These are phyloP conservation scores for Pelargonium australe DNA, from an alignment of 441 rosid species.

Conservation along the genomic window DNA sequence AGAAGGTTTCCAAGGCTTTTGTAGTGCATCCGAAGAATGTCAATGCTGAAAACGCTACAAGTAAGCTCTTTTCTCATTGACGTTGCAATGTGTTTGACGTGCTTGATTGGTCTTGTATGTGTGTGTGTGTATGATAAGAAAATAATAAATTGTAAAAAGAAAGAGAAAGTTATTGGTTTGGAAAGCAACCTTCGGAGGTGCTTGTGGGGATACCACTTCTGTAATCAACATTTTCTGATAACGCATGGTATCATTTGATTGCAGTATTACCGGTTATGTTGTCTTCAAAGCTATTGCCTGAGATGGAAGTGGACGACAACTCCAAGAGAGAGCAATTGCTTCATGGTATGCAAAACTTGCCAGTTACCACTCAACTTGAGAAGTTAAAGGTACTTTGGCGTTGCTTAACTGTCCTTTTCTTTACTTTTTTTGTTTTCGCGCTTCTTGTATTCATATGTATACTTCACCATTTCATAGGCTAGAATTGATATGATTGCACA, in stretches of 20 bases:
- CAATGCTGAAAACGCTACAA: slow-evolving; percentile 71
- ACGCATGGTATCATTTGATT: slow-evolving; percentile 13
- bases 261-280: slow-evolving; percentile 96
- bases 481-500: slow-evolving; percentile 81
- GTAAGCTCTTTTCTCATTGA: slow-evolving; percentile 26
- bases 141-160: background rate
- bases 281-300: slow-evolving; percentile 81
- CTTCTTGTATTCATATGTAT: slow-evolving; percentile 9
- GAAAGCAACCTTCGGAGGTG: background rate
- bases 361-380: slow-evolving; percentile 65
- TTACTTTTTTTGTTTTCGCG: background rate
- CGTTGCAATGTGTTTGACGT: background rate
- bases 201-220: background rate
- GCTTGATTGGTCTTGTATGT: background rate
- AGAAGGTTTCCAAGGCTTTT: slow-evolving; percentile 79
- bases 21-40: slow-evolving; percentile 87
- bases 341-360: slow-evolving; percentile 74
- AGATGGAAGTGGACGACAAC: slow-evolving; percentile 88
- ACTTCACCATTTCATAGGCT: slow-evolving; percentile 38
- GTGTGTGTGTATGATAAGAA: background rate
- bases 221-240: background rate
- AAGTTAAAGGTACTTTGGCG: slow-evolving; percentile 53
- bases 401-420: background rate
- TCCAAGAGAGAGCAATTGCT: slow-evolving; percentile 81
- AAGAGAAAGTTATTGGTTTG: background rate